phyloP scores from a whole-genome alignment of 192 early-diverging fungal species.

The Entomortierella parvispora region DNA sequence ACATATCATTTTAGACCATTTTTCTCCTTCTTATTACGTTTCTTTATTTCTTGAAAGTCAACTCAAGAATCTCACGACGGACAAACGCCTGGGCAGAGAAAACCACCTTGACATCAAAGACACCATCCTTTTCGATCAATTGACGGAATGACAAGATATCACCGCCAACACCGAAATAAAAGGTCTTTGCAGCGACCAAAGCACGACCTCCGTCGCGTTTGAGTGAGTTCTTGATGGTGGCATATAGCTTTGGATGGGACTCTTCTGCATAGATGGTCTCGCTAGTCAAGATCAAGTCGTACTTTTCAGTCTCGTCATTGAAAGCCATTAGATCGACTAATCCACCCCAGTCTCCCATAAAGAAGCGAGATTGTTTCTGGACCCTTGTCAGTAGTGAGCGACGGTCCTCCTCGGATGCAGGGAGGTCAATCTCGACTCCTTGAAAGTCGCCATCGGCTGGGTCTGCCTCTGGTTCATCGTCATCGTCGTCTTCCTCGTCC shows the following conservation, averaged over 20 bases:
- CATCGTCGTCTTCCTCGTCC: slow-evolving; percentile 54
- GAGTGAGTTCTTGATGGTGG: slow-evolving; percentile 67
- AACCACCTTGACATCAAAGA: slow-evolving; percentile 68
- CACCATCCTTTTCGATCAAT: slow-evolving; percentile 64
- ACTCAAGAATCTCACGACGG: slow-evolving; percentile 76
- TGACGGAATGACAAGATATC: slow-evolving; percentile 79
- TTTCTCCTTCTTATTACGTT: neutral
- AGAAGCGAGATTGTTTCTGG: slow-evolving; percentile 60
- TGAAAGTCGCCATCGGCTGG: slow-evolving; percentile 37
- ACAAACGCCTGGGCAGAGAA: slow-evolving; percentile 71
- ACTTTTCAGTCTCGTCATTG: slow-evolving; percentile 61
- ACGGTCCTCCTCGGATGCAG: slow-evolving; percentile 45
- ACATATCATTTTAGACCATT: too few species aligned
- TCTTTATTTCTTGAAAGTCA: slow-evolving; percentile 52
- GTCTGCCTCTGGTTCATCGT: slow-evolving; percentile 49
- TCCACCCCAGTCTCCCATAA: slow-evolving; percentile 75
- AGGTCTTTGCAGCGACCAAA: slow-evolving; percentile 86
- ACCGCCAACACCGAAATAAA: slow-evolving; percentile 96
- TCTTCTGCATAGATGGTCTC: slow-evolving; percentile 81
- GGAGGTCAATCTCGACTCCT: slow-evolving; percentile 50
- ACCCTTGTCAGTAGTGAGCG: slow-evolving; percentile 42
- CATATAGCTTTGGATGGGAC: slow-evolving; percentile 69
- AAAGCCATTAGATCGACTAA: slow-evolving; percentile 57
- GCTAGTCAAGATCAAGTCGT: slow-evolving; percentile 78
- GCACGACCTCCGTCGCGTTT: slow-evolving; percentile 45